Conservation (phyloP, 805 yeast genomes). For the Schwanniomyces occidentalis region DNA sequence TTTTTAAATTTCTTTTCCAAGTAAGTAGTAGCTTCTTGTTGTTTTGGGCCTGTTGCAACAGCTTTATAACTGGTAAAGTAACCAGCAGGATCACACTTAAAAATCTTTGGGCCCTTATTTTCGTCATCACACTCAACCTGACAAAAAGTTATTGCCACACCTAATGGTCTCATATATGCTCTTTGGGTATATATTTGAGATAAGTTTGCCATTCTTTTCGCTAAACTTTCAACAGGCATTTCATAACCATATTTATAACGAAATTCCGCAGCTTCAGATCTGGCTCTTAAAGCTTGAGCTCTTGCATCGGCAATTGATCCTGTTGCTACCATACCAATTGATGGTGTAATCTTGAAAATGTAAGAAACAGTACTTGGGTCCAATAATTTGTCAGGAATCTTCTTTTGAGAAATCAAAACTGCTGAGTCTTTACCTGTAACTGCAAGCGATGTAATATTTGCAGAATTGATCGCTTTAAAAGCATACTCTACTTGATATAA, state of each 20-base stretch:
- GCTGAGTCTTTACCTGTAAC: constrained; percentile 84
- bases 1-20: constrained; percentile 86
- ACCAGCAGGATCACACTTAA: constrained; percentile 97
- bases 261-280: constrained; percentile 95
- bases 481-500: constrained; percentile 98
- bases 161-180: constrained; percentile 98
- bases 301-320: constrained; percentile 97
- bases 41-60: constrained; percentile 94
- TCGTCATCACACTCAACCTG: constrained; percentile 72
- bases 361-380: constrained; percentile 87
- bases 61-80: constrained; percentile 90
- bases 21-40: constrained; percentile 89
- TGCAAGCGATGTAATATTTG: constrained; percentile 87
- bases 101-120: constrained; percentile 84
- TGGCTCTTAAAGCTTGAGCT: constrained; percentile 84
- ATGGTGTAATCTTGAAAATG: constrained; percentile 76
- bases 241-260: constrained; percentile 93
- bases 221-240: constrained; percentile 90
- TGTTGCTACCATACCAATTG: constrained; percentile 87
- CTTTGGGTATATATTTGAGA: constrained; percentile 96
- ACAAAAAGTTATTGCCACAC: constrained; percentile 87
- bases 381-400: constrained; percentile 90
- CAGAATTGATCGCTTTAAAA: constrained; percentile 91
- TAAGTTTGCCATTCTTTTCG: constrained; percentile 93
- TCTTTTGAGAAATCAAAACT: constrained; percentile 90